These are phyloP conservation scores for Coleophoma crateriformis DNA, from an alignment of 2,329 filamentous ascomycete genomes.

Conservation along the genomic window DNA sequence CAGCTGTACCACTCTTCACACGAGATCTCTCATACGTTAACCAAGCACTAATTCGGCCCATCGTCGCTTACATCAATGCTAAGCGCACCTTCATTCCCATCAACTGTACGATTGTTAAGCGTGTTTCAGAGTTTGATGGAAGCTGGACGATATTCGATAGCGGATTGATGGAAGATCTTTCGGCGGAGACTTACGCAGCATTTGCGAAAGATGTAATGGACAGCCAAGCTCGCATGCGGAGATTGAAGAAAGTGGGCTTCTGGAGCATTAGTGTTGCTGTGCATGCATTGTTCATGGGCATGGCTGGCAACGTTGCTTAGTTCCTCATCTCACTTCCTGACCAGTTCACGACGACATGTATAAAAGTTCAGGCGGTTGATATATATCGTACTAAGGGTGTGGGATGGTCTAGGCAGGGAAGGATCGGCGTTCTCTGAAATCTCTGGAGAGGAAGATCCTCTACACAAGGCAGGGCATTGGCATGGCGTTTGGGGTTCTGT, in stretches of 20 bases:
- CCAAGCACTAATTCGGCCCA: constrained; percentile 88
- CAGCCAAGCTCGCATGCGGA: constrained; percentile 75
- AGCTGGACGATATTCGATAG: constrained; percentile 94
- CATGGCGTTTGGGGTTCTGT: not conserved
- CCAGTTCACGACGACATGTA: constrained; percentile 10
- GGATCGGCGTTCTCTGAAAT: not conserved
- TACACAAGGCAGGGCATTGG: constrained; percentile 4
- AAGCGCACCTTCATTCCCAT: constrained; percentile 94
- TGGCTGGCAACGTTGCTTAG: constrained; percentile 73
- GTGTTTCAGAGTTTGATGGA: constrained; percentile 83
- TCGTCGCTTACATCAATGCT: constrained; percentile 97
- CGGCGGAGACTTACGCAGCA: constrained; percentile 88
- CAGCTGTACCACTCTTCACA: constrained; percentile 88
- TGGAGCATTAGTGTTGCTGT: constrained; percentile 92
- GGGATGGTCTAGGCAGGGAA: not conserved
- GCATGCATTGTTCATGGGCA: constrained; percentile 90
- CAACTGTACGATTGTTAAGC: constrained; percentile 89
- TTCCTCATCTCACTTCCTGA: constrained; percentile 11
- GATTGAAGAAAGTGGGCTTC: constrained; percentile 92
- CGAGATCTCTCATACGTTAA: constrained; percentile 92
- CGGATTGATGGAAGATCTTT: constrained; percentile 88
- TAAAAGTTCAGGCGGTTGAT: constrained; percentile 9
- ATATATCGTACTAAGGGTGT: not conserved
- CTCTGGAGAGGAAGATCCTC: not conserved
- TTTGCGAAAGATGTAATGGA: constrained; percentile 90